phyloP scores from a whole-genome alignment of 805 yeast genomes.

The Wickerhamia fluorescens region DNA sequence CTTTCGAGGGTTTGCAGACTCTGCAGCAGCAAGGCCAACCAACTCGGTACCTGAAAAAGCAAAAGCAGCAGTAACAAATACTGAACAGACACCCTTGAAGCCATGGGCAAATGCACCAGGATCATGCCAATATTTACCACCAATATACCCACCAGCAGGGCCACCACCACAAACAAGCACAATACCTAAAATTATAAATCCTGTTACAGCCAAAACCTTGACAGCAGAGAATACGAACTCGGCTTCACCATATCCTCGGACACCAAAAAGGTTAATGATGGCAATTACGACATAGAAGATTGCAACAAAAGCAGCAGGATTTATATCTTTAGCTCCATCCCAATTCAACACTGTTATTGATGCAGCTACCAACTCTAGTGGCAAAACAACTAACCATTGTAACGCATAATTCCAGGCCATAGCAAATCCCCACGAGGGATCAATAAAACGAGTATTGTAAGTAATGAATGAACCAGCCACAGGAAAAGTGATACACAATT shows the following conservation, averaged over 20 bases:
- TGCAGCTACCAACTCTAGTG: conserved; percentile 61
- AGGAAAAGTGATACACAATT: conserved; percentile 41
- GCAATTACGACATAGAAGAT: conserved; percentile 47
- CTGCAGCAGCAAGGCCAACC: conserved; percentile 72
- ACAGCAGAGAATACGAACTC: conserved; percentile 60
- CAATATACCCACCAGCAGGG: conserved; percentile 44
- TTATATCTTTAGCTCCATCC: conserved; percentile 31
- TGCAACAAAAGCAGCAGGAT: conserved; percentile 53
- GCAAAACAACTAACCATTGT: conserved; percentile 59
- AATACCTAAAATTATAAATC: conserved; percentile 50
- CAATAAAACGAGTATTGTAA: conserved; percentile 56
- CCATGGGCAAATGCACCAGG: conserved; percentile 66
- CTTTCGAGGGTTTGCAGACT: conserved; percentile 59
- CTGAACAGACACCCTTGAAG: conserved; percentile 65
- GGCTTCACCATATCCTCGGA: conserved; percentile 55
- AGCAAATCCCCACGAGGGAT: conserved; percentile 64
- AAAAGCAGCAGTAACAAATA: conserved; percentile 73
- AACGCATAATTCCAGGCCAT: conserved; percentile 67
- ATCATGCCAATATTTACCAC: conserved; percentile 51
- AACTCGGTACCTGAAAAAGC: conserved; percentile 72
- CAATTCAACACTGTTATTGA: conserved; percentile 50
- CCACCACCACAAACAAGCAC: conserved; percentile 54
- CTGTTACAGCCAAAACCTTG: conserved; percentile 56
- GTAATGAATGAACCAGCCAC: conserved; percentile 41
- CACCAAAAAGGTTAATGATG: conserved; percentile 43